A percentile compares a stretch with the other conserved stretches of the same genome.
Evolutionary conservation across 2,329 filamentous ascomycete genomes (phyloP).

Genomic region (Xylaria sp.): DNA sequence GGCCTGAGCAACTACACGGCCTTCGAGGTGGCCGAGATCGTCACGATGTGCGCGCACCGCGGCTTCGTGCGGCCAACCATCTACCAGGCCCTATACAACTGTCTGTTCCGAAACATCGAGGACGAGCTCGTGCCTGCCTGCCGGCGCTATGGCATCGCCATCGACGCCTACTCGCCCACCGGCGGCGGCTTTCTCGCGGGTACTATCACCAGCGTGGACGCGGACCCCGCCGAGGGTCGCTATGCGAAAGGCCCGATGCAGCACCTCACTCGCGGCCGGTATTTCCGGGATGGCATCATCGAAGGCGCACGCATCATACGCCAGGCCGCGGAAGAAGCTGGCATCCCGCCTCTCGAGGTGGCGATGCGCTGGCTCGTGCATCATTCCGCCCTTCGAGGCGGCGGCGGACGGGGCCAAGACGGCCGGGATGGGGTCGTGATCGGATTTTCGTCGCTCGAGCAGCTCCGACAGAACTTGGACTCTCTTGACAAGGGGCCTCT

Average conservation of each 20-base stretch:
- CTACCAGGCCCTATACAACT: conserved; percentile 81
- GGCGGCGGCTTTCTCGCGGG: conserved; percentile 82
- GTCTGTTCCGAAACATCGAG: conserved; percentile 75
- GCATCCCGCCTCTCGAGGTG: conserved; percentile 74
- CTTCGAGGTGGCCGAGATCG: conserved; percentile 86
- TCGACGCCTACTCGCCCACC: conserved; percentile 85
- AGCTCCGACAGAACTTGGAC: conserved; percentile 66
- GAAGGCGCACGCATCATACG: conserved; percentile 75
- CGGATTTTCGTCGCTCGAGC: conserved; percentile 65
- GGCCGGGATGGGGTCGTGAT: conserved; percentile 64
- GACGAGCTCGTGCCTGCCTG: conserved; percentile 77
- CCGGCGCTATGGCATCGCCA: conserved; percentile 77
- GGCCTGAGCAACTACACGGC: conserved; percentile 86
- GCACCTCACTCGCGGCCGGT: conserved; percentile 68
- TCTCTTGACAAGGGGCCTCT: conserved; percentile 74
- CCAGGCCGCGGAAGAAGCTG: conserved; percentile 71
- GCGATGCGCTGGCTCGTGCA: conserved; percentile 78
- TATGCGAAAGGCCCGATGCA: conserved; percentile 60
- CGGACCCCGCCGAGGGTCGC: conserved; percentile 71
- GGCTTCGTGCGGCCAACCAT: conserved; percentile 85
- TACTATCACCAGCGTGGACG: conserved; percentile 74
- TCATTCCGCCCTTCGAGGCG: conserved; percentile 68
- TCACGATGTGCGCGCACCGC: conserved; percentile 78
- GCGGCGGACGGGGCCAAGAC: conserved; percentile 53
- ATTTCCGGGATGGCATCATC: conserved; percentile 73